Conservation (phyloP, 2,329 filamentous ascomycete genomes). For the Capronia epimyces region DNA sequence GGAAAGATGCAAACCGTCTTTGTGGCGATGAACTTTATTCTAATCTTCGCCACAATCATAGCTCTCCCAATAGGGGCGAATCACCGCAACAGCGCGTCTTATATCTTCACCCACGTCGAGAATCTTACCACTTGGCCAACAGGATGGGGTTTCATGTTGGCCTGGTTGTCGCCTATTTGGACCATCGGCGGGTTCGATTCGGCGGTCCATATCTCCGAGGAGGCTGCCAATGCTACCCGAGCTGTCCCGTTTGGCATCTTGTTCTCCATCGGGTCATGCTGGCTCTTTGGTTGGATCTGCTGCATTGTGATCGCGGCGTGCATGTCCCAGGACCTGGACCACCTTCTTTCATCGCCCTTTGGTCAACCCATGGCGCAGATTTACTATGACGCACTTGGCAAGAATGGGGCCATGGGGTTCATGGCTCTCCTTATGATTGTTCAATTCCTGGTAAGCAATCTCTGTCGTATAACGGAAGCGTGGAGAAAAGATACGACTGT, state of each 20-base stretch:
- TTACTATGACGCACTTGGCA: constrained; percentile 22
- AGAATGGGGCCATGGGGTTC: constrained; percentile 51
- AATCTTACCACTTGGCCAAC: constrained; percentile 56
- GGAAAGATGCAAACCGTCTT: constrained; percentile 54
- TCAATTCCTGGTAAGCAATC: constrained; percentile 55
- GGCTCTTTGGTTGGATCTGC: constrained; percentile 54
- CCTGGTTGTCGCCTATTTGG: constrained; percentile 60
- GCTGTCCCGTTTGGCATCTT: constrained; percentile 57
- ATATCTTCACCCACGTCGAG: constrained; percentile 53
- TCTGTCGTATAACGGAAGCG: not conserved
- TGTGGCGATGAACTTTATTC: constrained; percentile 51
- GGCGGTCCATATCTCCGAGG: constrained; percentile 52
- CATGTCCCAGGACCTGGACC: constrained; percentile 50
- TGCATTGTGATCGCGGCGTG: constrained; percentile 54
- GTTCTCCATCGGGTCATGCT: constrained; percentile 52
- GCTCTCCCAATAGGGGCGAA: constrained; percentile 50
- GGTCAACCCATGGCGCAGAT: constrained; percentile 56
- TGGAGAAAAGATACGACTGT: not conserved
- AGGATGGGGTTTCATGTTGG: constrained; percentile 55
- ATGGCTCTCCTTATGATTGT: constrained; percentile 57
- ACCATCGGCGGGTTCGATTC: constrained; percentile 53
- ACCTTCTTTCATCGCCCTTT: constrained; percentile 46
- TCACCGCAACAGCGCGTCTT: constrained; percentile 41
- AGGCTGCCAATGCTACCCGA: constrained; percentile 55
- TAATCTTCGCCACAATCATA: constrained; percentile 54